Percentiles rank a stretch among this genome's conserved stretches.
Evolutionary conservation across 2,329 filamentous ascomycete genomes (phyloP).

Genomic region (Claviceps pusilla): DNA sequence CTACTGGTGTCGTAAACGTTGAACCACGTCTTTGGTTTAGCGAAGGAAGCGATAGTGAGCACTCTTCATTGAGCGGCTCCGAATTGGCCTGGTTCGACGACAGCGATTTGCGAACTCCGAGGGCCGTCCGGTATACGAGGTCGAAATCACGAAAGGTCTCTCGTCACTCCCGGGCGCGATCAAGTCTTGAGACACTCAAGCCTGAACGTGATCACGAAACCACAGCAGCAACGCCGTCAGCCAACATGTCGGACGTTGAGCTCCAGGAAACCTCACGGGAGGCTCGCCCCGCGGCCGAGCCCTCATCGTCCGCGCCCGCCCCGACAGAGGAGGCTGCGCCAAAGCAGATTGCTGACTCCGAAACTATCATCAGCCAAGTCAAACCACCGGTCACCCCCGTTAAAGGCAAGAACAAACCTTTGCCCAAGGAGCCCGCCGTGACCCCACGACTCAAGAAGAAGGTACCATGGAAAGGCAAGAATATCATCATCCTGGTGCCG

Average conservation of each 20-base stretch:
- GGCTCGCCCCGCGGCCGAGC: constrained; percentile 3
- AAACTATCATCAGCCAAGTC: constrained; percentile 13
- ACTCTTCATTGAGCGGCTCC: constrained; percentile 59
- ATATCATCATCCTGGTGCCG: constrained; percentile 55
- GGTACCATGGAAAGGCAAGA: constrained; percentile 60
- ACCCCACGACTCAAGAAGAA: constrained; percentile 54
- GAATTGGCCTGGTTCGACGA: constrained; percentile 38
- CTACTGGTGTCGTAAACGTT: constrained; percentile 51
- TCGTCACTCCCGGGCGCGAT: constrained; percentile 30
- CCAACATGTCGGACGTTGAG: constrained; percentile 19
- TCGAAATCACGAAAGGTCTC: constrained; percentile 11
- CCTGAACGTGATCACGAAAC: constrained; percentile 14
- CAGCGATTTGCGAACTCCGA: constrained; percentile 32
- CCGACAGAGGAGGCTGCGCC: not conserved
- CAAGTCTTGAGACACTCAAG: constrained; percentile 42
- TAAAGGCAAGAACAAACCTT: constrained; percentile 20
- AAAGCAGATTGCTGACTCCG: not conserved
- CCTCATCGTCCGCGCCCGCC: not conserved
- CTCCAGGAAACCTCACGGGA: constrained; percentile 2
- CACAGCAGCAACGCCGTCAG: constrained; percentile 5
- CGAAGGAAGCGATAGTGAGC: constrained; percentile 56
- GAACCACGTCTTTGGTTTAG: constrained; percentile 74
- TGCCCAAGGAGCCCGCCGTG: constrained; percentile 24
- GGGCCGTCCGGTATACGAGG: constrained; percentile 17
- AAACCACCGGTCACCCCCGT: constrained; percentile 20